Base-by-base conservation (phyloP, 2,329 filamentous ascomycete genomes). In the Pseudopithomyces chartarum region DNA sequence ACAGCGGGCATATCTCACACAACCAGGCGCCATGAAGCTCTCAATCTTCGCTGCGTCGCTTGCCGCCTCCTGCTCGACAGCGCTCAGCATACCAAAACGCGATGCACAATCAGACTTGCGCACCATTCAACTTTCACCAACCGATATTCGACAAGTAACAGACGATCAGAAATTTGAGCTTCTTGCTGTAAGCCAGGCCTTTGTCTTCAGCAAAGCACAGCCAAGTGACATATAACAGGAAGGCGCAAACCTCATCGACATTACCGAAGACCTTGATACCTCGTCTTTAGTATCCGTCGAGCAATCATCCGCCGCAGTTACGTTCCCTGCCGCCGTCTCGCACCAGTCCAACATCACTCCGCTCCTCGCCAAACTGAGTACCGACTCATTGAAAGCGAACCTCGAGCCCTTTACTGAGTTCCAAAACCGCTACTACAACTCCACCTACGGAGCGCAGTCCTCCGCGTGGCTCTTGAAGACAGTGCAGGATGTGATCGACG, bases 121-220 rank as follows among this genome's bases (percentile, higher is more conserved):
- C 74, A 81, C 95, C 52, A 86, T 97, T 60, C 91, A 97, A 79
- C 81, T 93, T 23, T 84, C 84, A 11, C 91, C 91, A 2, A 90
- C 89, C 55, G 82, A 92, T 69, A 91, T 87, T 17, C 81, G 83
- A 81, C 93, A 90, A 90, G 89, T 96, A 23, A 94, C 90, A 0
- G 92, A 97, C 68, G 90, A 96, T 26, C 87, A 96, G 79, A 97
- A 97, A 78, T 96, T 92, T 91, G 86, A 88, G 74, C 80, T 97
- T 64, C 87, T 88, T 71, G 82, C 91, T 64, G 91, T 94, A 82
- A 57, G 85, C 76, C 6, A 23, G 12, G 17, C n/a, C 10, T 12
- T 34, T 38, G 17, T 42, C 22, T 22, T 2, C 13, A 6, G 7
- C 22, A 20, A 10, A 29, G 6, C 11, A 22, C 22, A n/a, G 12